A percentile compares a stretch with the other conserved stretches of the same genome.
These are phyloP conservation scores for Aschersonia sp. DNA, from an alignment of 2,329 filamentous ascomycete genomes.

Conservation along the genomic window DNA sequence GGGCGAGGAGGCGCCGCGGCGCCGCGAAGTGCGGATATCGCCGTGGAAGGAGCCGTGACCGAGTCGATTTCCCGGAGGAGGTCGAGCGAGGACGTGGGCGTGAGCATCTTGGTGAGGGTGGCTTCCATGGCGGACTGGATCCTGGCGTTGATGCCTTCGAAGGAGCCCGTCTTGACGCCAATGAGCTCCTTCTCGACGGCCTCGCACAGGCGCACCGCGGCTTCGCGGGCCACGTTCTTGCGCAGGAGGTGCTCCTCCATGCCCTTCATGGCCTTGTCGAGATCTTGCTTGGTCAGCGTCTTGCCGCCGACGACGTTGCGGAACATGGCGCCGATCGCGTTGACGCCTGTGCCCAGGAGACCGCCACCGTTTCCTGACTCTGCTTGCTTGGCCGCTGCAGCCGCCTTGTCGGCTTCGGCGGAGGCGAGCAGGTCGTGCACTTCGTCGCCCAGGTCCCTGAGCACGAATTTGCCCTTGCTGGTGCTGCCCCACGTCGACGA, in stretches of 20 bases:
- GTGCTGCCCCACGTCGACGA: constrained; percentile 76
- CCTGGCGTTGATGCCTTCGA: constrained; percentile 75
- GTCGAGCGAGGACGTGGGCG: constrained; percentile 86
- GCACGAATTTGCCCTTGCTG: constrained; percentile 78
- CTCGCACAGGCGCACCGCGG: constrained; percentile 78
- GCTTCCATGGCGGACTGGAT: constrained; percentile 82
- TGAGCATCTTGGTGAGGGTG: constrained; percentile 87
- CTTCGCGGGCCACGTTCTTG: constrained; percentile 94
- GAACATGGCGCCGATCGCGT: constrained; percentile 76
- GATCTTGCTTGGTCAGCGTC: constrained; percentile 72
- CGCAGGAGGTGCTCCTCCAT: constrained; percentile 91
- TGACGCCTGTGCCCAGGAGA: constrained; percentile 65
- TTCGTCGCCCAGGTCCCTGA: constrained; percentile 87
- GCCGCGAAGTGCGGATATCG: constrained; percentile 35
- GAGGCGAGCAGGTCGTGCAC: constrained; percentile 77
- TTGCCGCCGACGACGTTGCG: constrained; percentile 92
- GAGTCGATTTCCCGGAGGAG: constrained; percentile 84
- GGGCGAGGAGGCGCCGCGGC: constrained; percentile 45
- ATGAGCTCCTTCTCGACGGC: constrained; percentile 82
- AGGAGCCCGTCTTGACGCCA: constrained; percentile 80
- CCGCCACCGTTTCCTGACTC: constrained; percentile 40
- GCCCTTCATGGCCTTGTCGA: constrained; percentile 82
- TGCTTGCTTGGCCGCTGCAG: constrained; percentile 25
- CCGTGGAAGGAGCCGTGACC: constrained; percentile 46
- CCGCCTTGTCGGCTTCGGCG: constrained; percentile 51